Conservation (phyloP, 129 eudicot genomes). For the Lonicera japonica region DNA sequence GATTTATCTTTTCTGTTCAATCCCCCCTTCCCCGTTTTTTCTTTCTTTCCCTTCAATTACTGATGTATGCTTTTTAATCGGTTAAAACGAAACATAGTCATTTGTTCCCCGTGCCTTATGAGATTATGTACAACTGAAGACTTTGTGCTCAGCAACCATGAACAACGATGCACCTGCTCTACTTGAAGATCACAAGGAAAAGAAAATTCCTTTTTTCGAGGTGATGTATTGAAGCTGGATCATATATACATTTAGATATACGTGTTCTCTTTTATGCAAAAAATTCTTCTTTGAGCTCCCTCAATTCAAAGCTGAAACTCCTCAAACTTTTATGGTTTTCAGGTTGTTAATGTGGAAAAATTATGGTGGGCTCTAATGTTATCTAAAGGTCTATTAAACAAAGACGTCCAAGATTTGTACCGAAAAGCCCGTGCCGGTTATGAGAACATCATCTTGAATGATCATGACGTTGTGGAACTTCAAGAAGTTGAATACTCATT, state of each 20-base stretch:
- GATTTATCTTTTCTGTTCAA: neutral
- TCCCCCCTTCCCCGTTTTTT: neutral
- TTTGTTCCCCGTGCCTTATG: neutral
- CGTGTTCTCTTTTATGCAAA: too few relatives aligned
- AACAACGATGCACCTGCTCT: conserved; percentile 17
- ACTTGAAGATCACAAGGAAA: conserved; percentile 32
- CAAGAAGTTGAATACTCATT: conserved; percentile 67
- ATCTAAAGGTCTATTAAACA: conserved; percentile 54
- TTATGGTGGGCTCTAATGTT: conserved; percentile 54
- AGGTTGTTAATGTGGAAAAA: conserved; percentile 65
- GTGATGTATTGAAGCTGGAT: conserved; percentile 25
- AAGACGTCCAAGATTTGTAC: conserved; percentile 56
- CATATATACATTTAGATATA: too few relatives aligned
- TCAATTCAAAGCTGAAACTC: too few relatives aligned
- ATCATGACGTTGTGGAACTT: conserved; percentile 38
- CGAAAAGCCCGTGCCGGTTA: conserved; percentile 51
- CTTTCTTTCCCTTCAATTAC: neutral
- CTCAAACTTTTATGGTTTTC: conserved; percentile 6
- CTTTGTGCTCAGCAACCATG: conserved; percentile 22
- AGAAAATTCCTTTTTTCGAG: conserved; percentile 43
- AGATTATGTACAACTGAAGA: conserved; percentile 2
- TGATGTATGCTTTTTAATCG: neutral
- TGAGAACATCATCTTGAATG: conserved; percentile 48
- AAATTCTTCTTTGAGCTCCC: too few relatives aligned
- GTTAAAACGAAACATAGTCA: neutral